Base-by-base conservation (phyloP, 306 rosid genomes). In the Astragalus glycyphyllos region DNA sequence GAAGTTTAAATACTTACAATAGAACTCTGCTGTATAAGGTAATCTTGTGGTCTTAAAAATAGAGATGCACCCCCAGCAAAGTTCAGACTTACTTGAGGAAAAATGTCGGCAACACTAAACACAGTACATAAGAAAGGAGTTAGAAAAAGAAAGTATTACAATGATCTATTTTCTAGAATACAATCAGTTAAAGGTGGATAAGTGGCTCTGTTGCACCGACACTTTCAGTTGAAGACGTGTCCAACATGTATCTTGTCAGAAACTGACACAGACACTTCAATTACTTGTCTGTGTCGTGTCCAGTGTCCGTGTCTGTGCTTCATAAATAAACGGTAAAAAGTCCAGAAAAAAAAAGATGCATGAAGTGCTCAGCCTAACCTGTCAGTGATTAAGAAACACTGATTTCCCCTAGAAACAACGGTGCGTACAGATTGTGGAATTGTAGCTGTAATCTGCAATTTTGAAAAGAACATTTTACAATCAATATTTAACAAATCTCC, bases 81-180 rank as follows among this genome's bases (percentile, higher is more conserved):
- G 86, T 95, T 91, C 71, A 95, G 84, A 81, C 88, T 88, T 65
- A 87, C 99, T 85, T 77, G 91, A 47, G 99, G 99, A 78, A 95
- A 95, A 75, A 82, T 41, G 72, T 95, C 96, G 11, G 81, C 17
- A 73, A 91, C 73, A 62, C 99, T 91, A 80, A 79, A 70, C 56
- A 83, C 44, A 62, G 31, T 45, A 79, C 31, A 77, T 9, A 68
- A 15, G 72, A 23, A 55, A 49, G 72, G n/a, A 54, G 41, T 53
- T 45, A 76, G 75, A 20, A 49, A 58, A 53, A 49, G 63, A 42
- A 49, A 63, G 69, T 45, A 72, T 72, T 37, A 70, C 68, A 16
- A 71, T 62, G 62, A 47, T 68, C 45, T 13, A 58, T 16, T 59
- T 26, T 76, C 45, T 17, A 73, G 48, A 26, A 48, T 37, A 17